Evolutionary conservation across 169 alveolate genomes (phyloP), one percentile per base, ranked within the genome.

Genomic region (Cryptosporidium xiaoi): DNA sequence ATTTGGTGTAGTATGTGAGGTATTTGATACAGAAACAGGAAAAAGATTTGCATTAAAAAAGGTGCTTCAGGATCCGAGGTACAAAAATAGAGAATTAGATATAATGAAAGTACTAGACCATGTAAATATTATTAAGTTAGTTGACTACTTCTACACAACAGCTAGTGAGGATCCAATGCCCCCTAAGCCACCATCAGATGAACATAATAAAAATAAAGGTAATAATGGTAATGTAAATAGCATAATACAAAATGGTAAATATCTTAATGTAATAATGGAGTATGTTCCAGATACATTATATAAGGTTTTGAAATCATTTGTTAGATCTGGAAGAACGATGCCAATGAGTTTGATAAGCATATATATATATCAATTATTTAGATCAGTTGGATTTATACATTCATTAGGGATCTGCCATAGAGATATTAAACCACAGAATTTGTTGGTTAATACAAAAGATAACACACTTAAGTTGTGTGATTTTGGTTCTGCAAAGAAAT

Each of bases 381-480:
- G 99, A 85, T 97, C 99, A 13, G 91, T 98, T 58, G 98, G 97
- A 44, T 98, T 97, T 89, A 93, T 98, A 33, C 99, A 98, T 69
- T 91, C 98, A 5, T 90, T 94, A 58, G 98, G 97, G 8, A 94
- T 98, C 51, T 96, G 99, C 89, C 99, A 98, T 91, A 93, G 99
- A 77, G 99, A 98, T 87, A 96, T 98, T 77, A 98, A 98, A 83
- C 99, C 99, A n/a, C 99, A 98, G 90, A 98, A 98, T 92, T 91
- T 98, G 46, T 94, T 98, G 34, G 98, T 97, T 15, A 97, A 98
- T 83, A 95, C 98, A 5, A 66, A 93, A 48, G 96, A 97, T 29
- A 97, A 98, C 82, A 94, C 92, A 18, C 92, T 98, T 44, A 96
- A 97, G 84, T 90, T 98, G 34, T 98, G 99, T 89, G 99, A 98